Percentiles rank a stretch among this genome's conserved stretches.
Evolutionary conservation across 495 filamentous ascomycete genomes (phyloP).

Genomic region (Tuber aestivum): DNA sequence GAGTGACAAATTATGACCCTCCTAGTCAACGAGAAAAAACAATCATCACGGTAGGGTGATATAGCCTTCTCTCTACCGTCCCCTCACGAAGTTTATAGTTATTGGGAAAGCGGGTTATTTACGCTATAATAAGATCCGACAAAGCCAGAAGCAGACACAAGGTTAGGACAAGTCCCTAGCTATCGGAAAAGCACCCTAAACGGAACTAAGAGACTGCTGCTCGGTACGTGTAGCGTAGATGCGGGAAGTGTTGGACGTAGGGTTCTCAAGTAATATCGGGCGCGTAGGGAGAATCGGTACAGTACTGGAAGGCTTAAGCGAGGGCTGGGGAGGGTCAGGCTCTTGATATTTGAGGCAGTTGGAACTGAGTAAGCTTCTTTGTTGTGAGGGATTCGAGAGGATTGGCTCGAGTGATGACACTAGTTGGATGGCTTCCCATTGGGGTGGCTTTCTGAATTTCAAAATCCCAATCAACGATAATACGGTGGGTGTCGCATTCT

Average conservation of each 20-base stretch:
- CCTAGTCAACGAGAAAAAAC: background rate
- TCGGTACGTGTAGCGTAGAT: background rate
- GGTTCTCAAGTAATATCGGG: background rate
- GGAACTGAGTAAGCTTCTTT: background rate
- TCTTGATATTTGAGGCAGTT: background rate
- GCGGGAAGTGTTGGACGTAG: background rate
- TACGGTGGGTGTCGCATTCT: too few relatives aligned
- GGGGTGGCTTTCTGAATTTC: too few relatives aligned
- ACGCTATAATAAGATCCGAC: background rate
- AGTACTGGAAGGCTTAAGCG: background rate
- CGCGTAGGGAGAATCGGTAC: background rate
- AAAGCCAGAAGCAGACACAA: background rate
- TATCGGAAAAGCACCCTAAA: background rate
- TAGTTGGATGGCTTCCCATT: too few relatives aligned
- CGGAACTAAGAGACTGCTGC: background rate
- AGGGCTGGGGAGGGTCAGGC: background rate
- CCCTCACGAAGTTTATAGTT: background rate
- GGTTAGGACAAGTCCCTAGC: too few relatives aligned
- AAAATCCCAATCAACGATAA: too few relatives aligned
- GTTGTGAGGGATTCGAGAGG: background rate
- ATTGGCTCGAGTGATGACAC: background rate
- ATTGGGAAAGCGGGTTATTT: background rate
- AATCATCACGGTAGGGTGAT: background rate
- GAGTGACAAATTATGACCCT: background rate
- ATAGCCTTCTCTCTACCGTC: background rate